Percentiles rank a stretch among this genome's conserved stretches.
These are phyloP conservation scores for Falciphora oryzae DNA, from an alignment of 2,329 filamentous ascomycete genomes.

Conservation along the genomic window DNA sequence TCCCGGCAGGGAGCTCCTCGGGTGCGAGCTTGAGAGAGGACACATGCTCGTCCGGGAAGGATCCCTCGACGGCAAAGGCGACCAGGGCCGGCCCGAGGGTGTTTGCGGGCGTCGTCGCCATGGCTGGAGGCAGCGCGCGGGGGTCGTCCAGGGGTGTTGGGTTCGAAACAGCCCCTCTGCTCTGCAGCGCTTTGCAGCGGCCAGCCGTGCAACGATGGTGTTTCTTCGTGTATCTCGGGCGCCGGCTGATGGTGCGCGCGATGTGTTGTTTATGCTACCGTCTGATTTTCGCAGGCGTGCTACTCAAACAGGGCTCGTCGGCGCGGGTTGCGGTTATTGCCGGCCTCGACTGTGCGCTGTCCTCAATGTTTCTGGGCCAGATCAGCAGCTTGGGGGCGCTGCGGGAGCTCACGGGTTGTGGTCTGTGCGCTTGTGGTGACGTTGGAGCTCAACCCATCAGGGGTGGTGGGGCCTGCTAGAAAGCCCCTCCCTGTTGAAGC, in stretches of 20 bases:
- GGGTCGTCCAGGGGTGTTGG: background rate
- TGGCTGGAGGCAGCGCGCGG: background rate
- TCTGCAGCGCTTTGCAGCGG: background rate
- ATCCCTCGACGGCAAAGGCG: slow-evolving; percentile 47
- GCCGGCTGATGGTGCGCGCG: too few relatives aligned
- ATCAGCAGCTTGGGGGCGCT: background rate
- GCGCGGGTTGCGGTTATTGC: background rate
- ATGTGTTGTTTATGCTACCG: background rate
- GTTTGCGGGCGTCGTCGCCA: background rate
- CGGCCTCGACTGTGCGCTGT: background rate
- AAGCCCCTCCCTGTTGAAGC: too few relatives aligned
- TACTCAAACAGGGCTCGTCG: background rate
- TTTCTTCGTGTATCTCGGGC: background rate
- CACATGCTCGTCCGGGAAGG: slow-evolving; percentile 43
- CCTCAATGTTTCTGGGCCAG: background rate
- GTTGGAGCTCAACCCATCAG: background rate
- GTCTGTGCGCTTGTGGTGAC: background rate
- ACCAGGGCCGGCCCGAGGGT: slow-evolving; percentile 52
- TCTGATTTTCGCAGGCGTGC: background rate
- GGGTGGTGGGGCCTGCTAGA: background rate
- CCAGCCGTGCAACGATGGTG: background rate
- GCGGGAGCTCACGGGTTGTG: background rate
- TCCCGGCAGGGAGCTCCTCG: slow-evolving; percentile 32
- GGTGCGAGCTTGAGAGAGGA: slow-evolving; percentile 30
- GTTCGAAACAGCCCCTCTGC: background rate